phyloP scores from a whole-genome alignment of 2,329 filamentous ascomycete species.

The Huntiella decipiens region DNA sequence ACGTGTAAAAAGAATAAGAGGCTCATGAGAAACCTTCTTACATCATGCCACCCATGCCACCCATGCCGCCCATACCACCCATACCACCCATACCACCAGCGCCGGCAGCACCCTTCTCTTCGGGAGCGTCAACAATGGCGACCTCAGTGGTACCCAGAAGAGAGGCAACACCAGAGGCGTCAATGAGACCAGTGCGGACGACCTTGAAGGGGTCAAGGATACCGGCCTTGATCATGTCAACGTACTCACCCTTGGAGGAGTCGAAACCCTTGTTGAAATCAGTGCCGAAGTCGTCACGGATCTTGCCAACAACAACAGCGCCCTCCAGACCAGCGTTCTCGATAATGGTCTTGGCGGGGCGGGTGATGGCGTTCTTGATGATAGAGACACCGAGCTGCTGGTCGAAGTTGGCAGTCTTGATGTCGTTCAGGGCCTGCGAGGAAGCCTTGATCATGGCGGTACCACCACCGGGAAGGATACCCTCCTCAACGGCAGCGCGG shows the following conservation, averaged over 20 bases:
- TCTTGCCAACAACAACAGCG: constrained; percentile 91
- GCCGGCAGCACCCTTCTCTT: constrained; percentile 63
- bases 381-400: constrained; percentile 97
- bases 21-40: constrained; percentile 21
- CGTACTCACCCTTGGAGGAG: constrained; percentile 90
- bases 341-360: constrained; percentile 82
- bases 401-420: constrained; percentile 93
- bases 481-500: constrained; percentile 94
- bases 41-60: constrained; percentile 32
- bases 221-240: constrained; percentile 93
- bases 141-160: constrained; percentile 96
- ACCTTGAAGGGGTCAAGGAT: constrained; percentile 99
- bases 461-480: constrained; percentile 95
- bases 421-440: constrained; percentile 60
- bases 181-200: constrained; percentile 84
- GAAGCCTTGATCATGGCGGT: constrained; percentile 96
- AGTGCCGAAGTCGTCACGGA: constrained; percentile 73
- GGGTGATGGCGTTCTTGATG: constrained; percentile 94
- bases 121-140: constrained; percentile 85
- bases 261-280: constrained; percentile 99
- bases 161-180: constrained; percentile 90
- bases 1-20: background rate
- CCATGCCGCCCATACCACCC: constrained; percentile 41
- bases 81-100: constrained; percentile 49
- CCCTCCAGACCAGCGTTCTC: constrained; percentile 96